A percentile compares a stretch with the other conserved stretches of the same genome.
These are phyloP conservation scores for Penicillium coffeae DNA, from an alignment of 495 filamentous ascomycete species.

Conservation along the genomic window DNA sequence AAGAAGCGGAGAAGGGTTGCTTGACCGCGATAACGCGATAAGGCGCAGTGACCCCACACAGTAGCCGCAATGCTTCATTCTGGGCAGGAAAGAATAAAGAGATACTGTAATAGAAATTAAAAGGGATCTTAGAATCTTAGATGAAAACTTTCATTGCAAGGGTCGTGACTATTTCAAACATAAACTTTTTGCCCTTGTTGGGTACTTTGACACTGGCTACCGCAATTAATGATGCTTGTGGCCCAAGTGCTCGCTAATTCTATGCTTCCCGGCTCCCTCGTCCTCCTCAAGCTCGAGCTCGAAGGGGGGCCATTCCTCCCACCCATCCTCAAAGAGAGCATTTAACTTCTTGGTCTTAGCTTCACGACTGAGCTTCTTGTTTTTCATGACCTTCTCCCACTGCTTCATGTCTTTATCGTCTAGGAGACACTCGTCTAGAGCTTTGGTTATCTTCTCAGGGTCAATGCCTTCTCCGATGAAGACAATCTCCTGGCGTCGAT, in stretches of 20 bases:
- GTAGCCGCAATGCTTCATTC: too few relatives aligned
- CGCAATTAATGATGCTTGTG: constrained; percentile 44
- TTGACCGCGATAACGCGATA: not conserved
- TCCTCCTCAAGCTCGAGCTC: constrained; percentile 39
- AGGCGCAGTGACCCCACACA: not conserved
- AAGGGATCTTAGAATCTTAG: too few relatives aligned
- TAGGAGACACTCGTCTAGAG: constrained; percentile 50
- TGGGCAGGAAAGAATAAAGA: too few relatives aligned
- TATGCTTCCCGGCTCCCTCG: constrained; percentile 26
- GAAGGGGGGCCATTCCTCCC: constrained; percentile 49
- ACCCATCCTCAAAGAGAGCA: constrained; percentile 52
- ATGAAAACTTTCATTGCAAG: too few relatives aligned
- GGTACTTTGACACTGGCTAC: too few relatives aligned
- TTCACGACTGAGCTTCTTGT: constrained; percentile 23
- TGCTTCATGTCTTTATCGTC: constrained; percentile 44
- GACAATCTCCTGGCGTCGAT: constrained; percentile 57
- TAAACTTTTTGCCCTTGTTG: too few relatives aligned
- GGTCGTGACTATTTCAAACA: too few relatives aligned
- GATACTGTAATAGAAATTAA: too few relatives aligned
- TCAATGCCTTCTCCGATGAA: constrained; percentile 56
- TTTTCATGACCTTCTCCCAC: constrained; percentile 50
- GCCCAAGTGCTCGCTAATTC: constrained; percentile 28
- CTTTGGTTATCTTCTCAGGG: constrained; percentile 28
- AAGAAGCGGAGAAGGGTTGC: not conserved
- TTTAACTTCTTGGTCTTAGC: constrained; percentile 36